Evolutionary conservation across 306 rosid genomes (phyloP).

Genomic region (Abrus precatorius): DNA sequence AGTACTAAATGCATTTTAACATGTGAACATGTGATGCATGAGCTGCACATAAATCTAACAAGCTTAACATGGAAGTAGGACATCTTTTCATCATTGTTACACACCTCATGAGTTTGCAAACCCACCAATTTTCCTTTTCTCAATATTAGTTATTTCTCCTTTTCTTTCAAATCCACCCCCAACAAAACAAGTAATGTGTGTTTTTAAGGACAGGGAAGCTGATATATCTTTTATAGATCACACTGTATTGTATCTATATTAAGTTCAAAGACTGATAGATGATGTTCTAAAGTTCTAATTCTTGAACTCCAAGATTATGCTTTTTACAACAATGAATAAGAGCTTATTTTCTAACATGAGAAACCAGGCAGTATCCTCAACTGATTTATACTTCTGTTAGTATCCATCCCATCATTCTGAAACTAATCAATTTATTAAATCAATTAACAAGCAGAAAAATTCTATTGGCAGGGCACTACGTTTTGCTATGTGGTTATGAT

Average conservation of each 20-base stretch:
- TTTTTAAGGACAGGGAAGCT: slow-evolving; percentile 4
- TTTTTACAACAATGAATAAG: slow-evolving; percentile 24
- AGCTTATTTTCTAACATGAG: not conserved
- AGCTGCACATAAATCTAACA: not conserved
- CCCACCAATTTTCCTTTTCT: slow-evolving; percentile 5
- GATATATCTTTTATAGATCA: not conserved
- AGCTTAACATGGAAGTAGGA: not conserved
- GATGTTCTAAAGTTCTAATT: slow-evolving; percentile 25
- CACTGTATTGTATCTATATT: not conserved
- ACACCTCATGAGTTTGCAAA: not conserved
- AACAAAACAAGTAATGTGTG: not conserved
- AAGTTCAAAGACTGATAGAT: not conserved
- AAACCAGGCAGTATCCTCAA: not conserved
- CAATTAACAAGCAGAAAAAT: slow-evolving; percentile 39
- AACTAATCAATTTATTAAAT: slow-evolving; percentile 32
- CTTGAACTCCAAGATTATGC: slow-evolving; percentile 1
- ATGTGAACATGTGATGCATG: not conserved
- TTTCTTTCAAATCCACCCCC: slow-evolving; percentile 4
- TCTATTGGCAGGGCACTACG: slow-evolving; percentile 80
- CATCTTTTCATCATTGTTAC: not conserved
- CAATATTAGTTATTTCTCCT: not conserved
- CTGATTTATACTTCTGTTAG: not conserved
- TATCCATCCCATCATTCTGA: slow-evolving; percentile 38
- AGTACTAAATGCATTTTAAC: no score
- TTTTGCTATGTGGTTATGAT: slow-evolving; percentile 93